Conservation (phyloP, 2,329 filamentous ascomycete genomes). For the Didymella pomorum region DNA sequence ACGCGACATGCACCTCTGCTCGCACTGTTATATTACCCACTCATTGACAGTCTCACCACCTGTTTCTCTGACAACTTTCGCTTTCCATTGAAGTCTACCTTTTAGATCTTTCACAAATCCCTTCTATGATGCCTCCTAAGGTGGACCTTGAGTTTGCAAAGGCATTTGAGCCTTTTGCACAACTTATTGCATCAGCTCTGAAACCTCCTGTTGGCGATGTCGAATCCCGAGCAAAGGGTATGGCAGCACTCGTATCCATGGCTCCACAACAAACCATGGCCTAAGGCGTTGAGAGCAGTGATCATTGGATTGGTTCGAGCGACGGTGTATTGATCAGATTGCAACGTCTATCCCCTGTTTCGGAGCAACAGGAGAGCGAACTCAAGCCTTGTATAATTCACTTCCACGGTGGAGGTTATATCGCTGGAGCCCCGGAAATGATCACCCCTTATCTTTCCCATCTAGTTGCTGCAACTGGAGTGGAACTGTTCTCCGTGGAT, state of each 20-base stretch:
- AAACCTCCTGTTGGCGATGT: not conserved
- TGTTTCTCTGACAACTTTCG: no score
- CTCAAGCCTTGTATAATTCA: not conserved
- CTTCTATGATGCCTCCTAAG: slow-evolving; percentile 2
- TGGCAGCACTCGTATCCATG: slow-evolving; percentile 3
- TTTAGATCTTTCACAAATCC: not conserved
- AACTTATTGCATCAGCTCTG: not conserved
- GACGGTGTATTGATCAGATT: not conserved
- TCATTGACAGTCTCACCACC: no score
- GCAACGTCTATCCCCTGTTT: not conserved
- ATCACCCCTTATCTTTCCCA: not conserved
- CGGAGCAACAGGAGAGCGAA: no score
- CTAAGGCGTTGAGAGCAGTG: not conserved
- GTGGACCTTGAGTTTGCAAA: slow-evolving; percentile 5
- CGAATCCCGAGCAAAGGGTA: not conserved
- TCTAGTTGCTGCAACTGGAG: slow-evolving; percentile 40
- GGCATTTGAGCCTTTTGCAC: slow-evolving; percentile 1
- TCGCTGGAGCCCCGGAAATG: not conserved
- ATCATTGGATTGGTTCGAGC: not conserved
- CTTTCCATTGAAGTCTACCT: no score
- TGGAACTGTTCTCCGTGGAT: slow-evolving; percentile 19
- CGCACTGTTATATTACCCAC: no score
- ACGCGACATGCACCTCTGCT: no score
- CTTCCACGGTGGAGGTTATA: slow-evolving; percentile 1
- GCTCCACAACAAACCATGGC: not conserved